Evolutionary conservation across 2,329 filamentous ascomycete species (phyloP).

Genomic region (Blastomyces gilchristii): DNA sequence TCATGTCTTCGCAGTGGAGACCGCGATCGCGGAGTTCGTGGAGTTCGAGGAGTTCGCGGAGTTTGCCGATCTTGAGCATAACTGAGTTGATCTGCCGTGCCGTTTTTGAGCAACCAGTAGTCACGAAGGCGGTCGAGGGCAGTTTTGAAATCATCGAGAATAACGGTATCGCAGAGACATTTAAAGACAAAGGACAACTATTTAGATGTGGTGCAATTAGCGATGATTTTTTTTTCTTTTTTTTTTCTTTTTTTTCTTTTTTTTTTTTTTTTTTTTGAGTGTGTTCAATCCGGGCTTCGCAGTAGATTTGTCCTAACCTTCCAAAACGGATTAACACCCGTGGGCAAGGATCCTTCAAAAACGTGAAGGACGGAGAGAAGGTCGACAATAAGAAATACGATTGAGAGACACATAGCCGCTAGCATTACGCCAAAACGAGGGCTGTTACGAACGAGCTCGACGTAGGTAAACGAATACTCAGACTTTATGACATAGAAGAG

Average conservation of each 20-base stretch:
- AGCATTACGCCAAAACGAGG: slow-evolving; percentile 57
- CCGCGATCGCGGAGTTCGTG: background rate
- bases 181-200: slow-evolving; percentile 53
- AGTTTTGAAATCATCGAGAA: slow-evolving; percentile 60
- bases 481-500: slow-evolving; percentile 55
- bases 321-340: slow-evolving; percentile 58
- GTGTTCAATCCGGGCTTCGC: background rate
- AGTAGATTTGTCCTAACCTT: slow-evolving; percentile 26
- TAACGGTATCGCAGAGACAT: slow-evolving; percentile 55
- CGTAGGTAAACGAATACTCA: slow-evolving; percentile 49
- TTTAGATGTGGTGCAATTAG: background rate
- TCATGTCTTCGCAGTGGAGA: background rate
- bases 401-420: slow-evolving; percentile 49
- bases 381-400: slow-evolving; percentile 53
- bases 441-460: slow-evolving; percentile 50
- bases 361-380: slow-evolving; percentile 48
- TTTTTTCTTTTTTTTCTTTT: background rate
- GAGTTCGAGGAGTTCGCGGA: background rate
- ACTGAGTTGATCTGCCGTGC: slow-evolving; percentile 12
- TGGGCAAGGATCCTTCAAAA: slow-evolving; percentile 33
- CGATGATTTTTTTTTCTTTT: background rate
- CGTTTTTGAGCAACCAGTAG: slow-evolving; percentile 27
- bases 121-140: slow-evolving; percentile 34
- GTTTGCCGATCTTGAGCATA: background rate
- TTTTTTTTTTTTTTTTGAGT: background rate